These are phyloP conservation scores for Krasilnikovozyma curviuscula DNA, from an alignment of 768 basidiomycete genomes.

Conservation along the genomic window DNA sequence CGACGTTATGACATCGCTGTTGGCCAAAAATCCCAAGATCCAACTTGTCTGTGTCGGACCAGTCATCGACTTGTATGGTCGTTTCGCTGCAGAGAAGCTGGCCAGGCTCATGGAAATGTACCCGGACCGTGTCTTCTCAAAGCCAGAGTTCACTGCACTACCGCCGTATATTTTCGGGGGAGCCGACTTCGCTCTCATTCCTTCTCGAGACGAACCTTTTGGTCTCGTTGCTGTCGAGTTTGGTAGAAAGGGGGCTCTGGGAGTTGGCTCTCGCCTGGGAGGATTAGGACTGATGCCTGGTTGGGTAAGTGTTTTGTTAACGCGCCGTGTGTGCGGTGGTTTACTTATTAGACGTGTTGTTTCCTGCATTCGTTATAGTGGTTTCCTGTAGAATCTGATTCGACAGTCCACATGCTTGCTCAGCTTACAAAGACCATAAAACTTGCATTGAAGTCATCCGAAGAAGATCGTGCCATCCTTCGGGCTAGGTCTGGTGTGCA, in stretches of 20 bases:
- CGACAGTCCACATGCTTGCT: conserved; percentile 84
- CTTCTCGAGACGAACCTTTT: conserved; percentile 89
- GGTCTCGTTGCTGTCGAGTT: conserved; percentile 66
- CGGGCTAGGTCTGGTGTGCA: conserved; percentile 85
- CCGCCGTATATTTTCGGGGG: conserved; percentile 87
- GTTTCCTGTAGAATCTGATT: conserved; percentile 89
- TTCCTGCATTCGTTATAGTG: too few species aligned
- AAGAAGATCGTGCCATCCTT: conserved; percentile 77
- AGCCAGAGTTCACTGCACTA: conserved; percentile 84
- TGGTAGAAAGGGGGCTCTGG: conserved; percentile 85
- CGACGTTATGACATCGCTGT: conserved; percentile 76
- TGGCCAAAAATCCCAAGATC: conserved; percentile 68
- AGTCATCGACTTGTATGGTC: conserved; percentile 85
- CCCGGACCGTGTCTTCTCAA: conserved; percentile 79
- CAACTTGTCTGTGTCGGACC: conserved; percentile 80
- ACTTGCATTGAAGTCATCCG: conserved; percentile 70
- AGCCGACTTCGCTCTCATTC: conserved; percentile 86
- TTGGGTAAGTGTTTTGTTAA: conserved; percentile 50
- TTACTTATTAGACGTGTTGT: too few species aligned
- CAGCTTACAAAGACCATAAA: conserved; percentile 89
- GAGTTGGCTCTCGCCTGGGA: conserved; percentile 81
- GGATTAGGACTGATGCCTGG: conserved; percentile 94
- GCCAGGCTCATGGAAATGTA: conserved; percentile 85
- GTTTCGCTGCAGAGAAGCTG: conserved; percentile 87
- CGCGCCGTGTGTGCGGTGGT: too few species aligned